Conservation (phyloP, 768 basidiomycete genomes). For the Tephrocybe sp. region DNA sequence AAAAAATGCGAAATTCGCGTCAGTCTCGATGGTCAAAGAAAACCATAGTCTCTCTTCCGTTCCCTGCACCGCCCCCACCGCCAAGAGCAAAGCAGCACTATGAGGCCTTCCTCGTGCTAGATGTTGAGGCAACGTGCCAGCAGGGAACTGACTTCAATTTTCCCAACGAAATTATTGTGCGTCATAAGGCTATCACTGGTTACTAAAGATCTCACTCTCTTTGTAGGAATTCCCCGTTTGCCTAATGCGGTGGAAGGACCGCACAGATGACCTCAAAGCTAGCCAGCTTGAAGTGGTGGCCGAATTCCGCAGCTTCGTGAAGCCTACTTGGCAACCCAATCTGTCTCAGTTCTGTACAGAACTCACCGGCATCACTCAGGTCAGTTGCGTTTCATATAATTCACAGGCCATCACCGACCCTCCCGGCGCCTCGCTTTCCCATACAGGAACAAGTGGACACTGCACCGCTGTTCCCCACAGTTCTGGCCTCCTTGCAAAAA, state of each 20-base stretch:
- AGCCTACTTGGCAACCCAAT: slow-evolving; percentile 81
- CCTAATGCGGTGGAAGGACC: slow-evolving; percentile 80
- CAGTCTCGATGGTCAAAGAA: slow-evolving; percentile 18
- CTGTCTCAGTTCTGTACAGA: slow-evolving; percentile 83
- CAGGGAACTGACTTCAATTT: slow-evolving; percentile 71
- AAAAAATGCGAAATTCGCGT: slow-evolving; percentile 14
- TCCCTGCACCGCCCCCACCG: not conserved
- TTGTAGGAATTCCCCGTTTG: slow-evolving; percentile 91
- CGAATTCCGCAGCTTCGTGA: slow-evolving; percentile 87
- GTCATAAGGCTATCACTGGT: not conserved
- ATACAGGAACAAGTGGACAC: slow-evolving; percentile 74
- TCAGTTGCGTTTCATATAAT: slow-evolving; percentile 31
- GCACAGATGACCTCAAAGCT: slow-evolving; percentile 46
- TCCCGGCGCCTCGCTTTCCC: not conserved
- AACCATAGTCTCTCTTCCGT: slow-evolving; percentile 13
- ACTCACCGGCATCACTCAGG: slow-evolving; percentile 93
- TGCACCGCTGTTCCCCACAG: slow-evolving; percentile 74
- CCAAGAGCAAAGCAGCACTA: slow-evolving; percentile 44
- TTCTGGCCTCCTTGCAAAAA: slow-evolving; percentile 58
- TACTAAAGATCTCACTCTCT: not conserved
- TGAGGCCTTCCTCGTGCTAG: slow-evolving; percentile 84
- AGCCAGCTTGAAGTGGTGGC: slow-evolving; percentile 66
- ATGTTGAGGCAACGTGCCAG: slow-evolving; percentile 86
- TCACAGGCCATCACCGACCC: too few relatives aligned
- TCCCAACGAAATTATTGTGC: slow-evolving; percentile 97